Conservation (phyloP, 768 basidiomycete genomes). For the Dioszegia aurantiaca region DNA sequence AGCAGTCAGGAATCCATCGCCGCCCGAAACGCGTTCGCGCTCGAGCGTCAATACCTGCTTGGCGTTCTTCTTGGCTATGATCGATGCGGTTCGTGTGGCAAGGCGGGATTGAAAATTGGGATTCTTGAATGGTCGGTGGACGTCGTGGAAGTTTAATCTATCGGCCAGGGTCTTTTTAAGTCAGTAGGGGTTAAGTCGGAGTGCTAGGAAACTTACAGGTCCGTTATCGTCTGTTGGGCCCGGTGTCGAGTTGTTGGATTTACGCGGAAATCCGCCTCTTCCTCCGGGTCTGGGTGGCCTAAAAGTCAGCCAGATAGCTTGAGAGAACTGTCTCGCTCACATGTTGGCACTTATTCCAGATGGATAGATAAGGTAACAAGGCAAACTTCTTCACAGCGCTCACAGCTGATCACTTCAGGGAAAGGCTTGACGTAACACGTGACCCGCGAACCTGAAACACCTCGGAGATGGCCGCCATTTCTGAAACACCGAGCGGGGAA, state of each 20-base stretch:
- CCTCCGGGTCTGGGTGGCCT: constrained; percentile 3
- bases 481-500: constrained; percentile 1
- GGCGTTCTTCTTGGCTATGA: constrained; percentile 38
- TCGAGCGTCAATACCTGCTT: constrained; percentile 49
- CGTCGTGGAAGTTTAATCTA: constrained; percentile 30
- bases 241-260: constrained; percentile 15
- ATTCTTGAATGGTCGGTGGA: constrained; percentile 38
- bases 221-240: constrained; percentile 11
- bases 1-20: constrained; percentile 41
- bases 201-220: constrained; percentile 12
- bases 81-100: constrained; percentile 26
- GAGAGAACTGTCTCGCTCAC: too few relatives aligned
- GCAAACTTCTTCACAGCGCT: too few relatives aligned
- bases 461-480: not conserved
- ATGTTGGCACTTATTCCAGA: too few relatives aligned
- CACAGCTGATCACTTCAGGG: too few relatives aligned
- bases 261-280: constrained; percentile 2
- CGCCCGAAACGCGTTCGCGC: constrained; percentile 36
- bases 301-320: not conserved
- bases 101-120: constrained; percentile 30
- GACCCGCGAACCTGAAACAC: not conserved
- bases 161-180: constrained; percentile 33
- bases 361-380: too few relatives aligned
- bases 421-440: too few relatives aligned
- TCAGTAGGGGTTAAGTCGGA: too few relatives aligned